Evolutionary conservation across 1,284 basidiomycete species (phyloP).

Genomic region (Amylostereum areolatum): DNA sequence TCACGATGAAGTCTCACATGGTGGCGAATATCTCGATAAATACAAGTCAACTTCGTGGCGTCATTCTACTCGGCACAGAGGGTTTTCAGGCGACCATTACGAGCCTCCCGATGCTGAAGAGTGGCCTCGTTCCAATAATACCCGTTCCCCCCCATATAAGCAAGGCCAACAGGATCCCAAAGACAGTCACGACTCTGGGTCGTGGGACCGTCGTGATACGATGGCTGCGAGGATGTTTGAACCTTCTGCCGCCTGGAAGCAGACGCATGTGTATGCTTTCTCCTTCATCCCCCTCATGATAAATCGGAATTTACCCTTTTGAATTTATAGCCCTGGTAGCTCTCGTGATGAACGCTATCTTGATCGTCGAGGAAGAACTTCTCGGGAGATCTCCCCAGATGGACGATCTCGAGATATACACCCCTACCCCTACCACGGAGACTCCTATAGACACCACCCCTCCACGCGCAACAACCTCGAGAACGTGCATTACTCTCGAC

Average conservation of each 20-base stretch:
- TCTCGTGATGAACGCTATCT: conserved; percentile 12
- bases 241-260: conserved; percentile 66
- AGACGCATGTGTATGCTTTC: conserved; percentile 32
- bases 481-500: conserved; percentile 16
- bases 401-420: conserved; percentile 7
- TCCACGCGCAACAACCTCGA: conserved; percentile 12
- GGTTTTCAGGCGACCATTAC: conserved; percentile 49
- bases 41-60: conserved; percentile 38
- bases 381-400: conserved; percentile 1
- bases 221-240: conserved; percentile 59
- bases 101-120: conserved; percentile 24
- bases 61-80: conserved; percentile 34
- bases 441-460: conserved; percentile 19
- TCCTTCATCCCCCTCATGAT: conserved; percentile 1
- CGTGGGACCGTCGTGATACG: conserved; percentile 28
- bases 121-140: conserved; percentile 18
- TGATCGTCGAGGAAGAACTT: conserved; percentile 6
- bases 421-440: conserved; percentile 12
- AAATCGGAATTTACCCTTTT: background rate
- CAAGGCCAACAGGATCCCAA: no score
- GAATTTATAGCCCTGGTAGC: conserved; percentile 2
- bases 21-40: conserved; percentile 33
- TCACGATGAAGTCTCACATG: conserved; percentile 30
- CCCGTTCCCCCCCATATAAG: no score
- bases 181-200: no score